A percentile compares a stretch with the other conserved stretches of the same genome.
These are phyloP conservation scores for Chlorella sp. DNA, from an alignment of 139 green algal genomes.

Conservation along the genomic window DNA sequence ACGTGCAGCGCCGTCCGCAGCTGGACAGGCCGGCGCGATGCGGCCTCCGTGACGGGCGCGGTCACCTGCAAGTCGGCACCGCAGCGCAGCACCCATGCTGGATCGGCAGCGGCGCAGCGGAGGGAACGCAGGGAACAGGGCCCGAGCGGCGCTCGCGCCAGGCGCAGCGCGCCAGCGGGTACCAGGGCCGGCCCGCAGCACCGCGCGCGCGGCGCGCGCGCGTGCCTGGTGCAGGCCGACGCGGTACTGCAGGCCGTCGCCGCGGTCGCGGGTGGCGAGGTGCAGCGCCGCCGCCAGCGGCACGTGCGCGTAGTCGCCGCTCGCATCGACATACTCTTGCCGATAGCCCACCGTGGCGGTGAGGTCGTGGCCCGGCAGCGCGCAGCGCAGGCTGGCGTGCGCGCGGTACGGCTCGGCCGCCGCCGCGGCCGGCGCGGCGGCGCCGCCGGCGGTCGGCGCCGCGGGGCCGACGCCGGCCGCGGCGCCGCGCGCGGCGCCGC, in stretches of 20 bases:
- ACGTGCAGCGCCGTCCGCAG: conserved; percentile 46
- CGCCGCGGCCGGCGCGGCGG: background rate
- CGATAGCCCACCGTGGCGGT: conserved; percentile 25
- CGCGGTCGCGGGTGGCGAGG: conserved; percentile 40
- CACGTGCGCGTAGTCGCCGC: conserved; percentile 36
- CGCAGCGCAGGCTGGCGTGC: conserved; percentile 16
- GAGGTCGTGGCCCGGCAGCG: conserved; percentile 43
- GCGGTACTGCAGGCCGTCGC: conserved; percentile 62
- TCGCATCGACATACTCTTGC: conserved; percentile 48
- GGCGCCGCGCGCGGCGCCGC: background rate
- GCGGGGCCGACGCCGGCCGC: background rate
- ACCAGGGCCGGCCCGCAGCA: no score
- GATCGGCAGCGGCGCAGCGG: no score
- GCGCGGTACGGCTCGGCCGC: conserved; percentile 3
- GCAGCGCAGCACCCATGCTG: no score
- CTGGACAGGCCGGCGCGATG: background rate
- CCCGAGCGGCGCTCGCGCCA: no score
- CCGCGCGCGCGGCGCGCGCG: no score
- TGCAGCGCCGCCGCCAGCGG: conserved; percentile 47
- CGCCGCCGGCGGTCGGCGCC: background rate
- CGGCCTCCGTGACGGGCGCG: conserved; percentile 4
- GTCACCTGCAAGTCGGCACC: conserved; percentile 21
- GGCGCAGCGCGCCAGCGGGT: no score
- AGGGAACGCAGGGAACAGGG: no score
- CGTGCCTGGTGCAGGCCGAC: conserved; percentile 58